Evolutionary conservation across 768 basidiomycete genomes (phyloP), one percentile per base, ranked within the genome.

Genomic region (Boletus insuetus): DNA sequence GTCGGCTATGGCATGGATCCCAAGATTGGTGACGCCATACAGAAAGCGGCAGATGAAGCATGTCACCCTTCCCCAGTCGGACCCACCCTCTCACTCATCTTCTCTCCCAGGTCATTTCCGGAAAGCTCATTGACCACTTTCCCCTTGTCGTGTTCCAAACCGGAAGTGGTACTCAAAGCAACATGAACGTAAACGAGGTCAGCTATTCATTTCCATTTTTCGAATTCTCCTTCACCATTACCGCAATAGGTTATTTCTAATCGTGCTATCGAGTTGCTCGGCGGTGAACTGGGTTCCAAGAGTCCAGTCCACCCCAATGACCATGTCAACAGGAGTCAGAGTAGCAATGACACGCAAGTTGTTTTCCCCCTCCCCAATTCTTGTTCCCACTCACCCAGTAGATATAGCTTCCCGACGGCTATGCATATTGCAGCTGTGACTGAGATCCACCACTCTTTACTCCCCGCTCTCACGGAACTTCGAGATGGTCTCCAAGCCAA

Each of bases 91-190:
- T 50, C 53, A n/a, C 49, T 44, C 20, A 63, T 40, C 9, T 32
- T 31, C 14, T 46, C 52, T 54, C 45, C 16, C 29, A 95, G 94
- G 96, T 99, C 64, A 98, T 98, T 70, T 91, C 91, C 43, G 96
- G 95, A 49, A 91, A 94, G 70, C 82, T 99, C 55, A 80, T 88
- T 20, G 94, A 94, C 62, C 91, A 99, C 74, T 99, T 99, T 77
- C 97, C 97, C 24, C 78, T 99, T 38, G 97, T 99, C 37, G 95
- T 99, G 40, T 99, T 98, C 83, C 97, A 99, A 74, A 99, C 97
- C 22, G 97, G 97, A 56, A 95, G 92, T 53, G 97, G 97, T 19
- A 99, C 97, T 2, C 97, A 99, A 73, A 95, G 91, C 68, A 99
- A 99, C 78, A 99, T 99, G 97, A 99, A 92, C 72, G 92, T 84